A percentile compares a stretch with the other conserved stretches of the same genome.
These are phyloP conservation scores for Eucalyptus curtisii DNA, from an alignment of 345 rosid species.

Conservation along the genomic window DNA sequence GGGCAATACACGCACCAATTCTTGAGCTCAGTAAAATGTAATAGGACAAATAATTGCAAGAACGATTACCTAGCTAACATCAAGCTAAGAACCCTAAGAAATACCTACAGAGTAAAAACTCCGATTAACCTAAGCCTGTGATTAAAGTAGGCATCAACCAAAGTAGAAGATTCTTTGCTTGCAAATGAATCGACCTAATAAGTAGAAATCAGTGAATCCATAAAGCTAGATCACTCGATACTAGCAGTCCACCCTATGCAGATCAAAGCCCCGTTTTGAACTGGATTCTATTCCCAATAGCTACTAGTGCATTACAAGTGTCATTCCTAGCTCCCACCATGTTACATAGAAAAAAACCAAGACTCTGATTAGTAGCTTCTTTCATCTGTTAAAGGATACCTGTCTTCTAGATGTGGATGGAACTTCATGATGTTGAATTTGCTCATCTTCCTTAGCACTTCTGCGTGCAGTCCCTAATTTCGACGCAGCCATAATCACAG, in stretches of 20 bases:
- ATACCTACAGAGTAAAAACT: neutral
- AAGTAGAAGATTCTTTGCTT: neutral
- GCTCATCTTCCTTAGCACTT: constrained; percentile 9
- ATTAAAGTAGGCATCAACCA: neutral
- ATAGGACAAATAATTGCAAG: neutral
- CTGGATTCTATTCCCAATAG: neutral
- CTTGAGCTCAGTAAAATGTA: neutral
- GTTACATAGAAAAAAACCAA: neutral
- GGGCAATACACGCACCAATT: neutral
- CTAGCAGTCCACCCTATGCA: neutral
- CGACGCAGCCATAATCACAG: neutral
- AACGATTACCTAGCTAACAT: neutral
- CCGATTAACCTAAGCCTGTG: neutral
- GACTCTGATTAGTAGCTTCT: neutral
- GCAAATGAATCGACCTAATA: neutral
- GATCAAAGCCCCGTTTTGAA: neutral
- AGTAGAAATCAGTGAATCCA: neutral
- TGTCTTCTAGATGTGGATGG: constrained; percentile 11
- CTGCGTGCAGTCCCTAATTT: constrained; percentile 30
- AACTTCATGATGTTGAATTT: constrained; percentile 9
- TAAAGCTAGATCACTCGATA: neutral
- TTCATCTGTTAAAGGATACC: constrained; percentile 16
- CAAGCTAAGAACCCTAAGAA: neutral
- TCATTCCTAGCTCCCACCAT: neutral
- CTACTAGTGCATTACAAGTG: neutral